Evolutionary conservation across 177 flowering plant genomes (phyloP), one percentile per base, ranked within the genome.

Genomic region (Telopea speciosissima): DNA sequence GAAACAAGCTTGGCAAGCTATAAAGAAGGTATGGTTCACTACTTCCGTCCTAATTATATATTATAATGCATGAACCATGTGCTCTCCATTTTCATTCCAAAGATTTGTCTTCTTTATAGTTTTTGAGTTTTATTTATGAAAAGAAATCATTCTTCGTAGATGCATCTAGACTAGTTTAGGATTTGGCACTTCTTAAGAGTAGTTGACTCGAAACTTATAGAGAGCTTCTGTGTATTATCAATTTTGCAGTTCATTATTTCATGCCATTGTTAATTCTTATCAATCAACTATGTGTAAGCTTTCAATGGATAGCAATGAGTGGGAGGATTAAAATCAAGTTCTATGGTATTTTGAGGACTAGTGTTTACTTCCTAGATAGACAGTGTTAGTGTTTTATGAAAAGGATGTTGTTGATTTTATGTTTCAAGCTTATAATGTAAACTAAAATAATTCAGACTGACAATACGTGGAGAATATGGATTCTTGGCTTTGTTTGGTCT

Each of bases 1-100:
- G 83, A 76, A 68, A 49, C 73, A 70, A 59, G 77, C 74, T 45
- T 81, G 83, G 83, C 69, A 68, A 71, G 83, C 83, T 65, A 81
- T 76, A 56, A 81, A 78, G 58, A 81, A 73, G 81, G 83, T 78
- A 24, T 40, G 25, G n/a, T 2, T 40, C 26, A 58, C 65, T 52
- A 60, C 23, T 40, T 40, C 31, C 31, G 31, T 5, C 9, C 40
- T 36, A 36, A 36, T 36, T 62, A 61, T 12, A 23, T 22, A 25
- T 24, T 40, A 13, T 69, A 60, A 6, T 69, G 65, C 56, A 68
- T 54, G 56, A 11, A 31, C 21, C 19, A 54, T 26, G 17, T 68
- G 24, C 24, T 21, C 45, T 12, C n/a, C 13, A 56, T 26, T 36
- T 36, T 60, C 21, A 36, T 14, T 69, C 33, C 23, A 44, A 22